Percentiles rank a stretch among this genome's conserved stretches.
Conservation (phyloP, 192 early-diverging fungal species). For the Backusella morwellensis region DNA sequence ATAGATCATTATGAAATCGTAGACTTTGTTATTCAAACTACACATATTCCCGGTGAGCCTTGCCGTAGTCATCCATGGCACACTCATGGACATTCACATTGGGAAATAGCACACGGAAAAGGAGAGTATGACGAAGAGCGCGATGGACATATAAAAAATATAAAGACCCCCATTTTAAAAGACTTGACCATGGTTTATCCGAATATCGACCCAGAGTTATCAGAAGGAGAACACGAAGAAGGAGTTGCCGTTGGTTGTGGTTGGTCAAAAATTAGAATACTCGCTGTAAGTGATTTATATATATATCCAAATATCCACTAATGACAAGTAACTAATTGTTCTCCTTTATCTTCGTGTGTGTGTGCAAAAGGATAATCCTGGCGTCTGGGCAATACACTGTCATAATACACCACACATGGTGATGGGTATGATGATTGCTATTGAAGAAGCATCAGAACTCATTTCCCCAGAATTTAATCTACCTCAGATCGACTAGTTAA, state of each 20-base stretch:
- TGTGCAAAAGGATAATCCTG: slow-evolving; percentile 30
- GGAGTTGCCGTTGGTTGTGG: slow-evolving; percentile 17
- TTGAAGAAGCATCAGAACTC: slow-evolving; percentile 24
- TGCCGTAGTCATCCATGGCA: slow-evolving; percentile 38
- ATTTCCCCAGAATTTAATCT: slow-evolving; percentile 3
- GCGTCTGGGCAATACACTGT: slow-evolving; percentile 34
- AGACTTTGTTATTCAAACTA: slow-evolving; percentile 34
- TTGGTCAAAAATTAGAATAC: slow-evolving; percentile 28
- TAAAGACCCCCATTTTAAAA: slow-evolving; percentile 1
- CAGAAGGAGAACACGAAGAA: neutral
- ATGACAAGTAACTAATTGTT: neutral
- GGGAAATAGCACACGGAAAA: slow-evolving; percentile 30
- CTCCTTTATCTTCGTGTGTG: neutral
- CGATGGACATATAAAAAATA: slow-evolving; percentile 9
- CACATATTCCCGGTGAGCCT: slow-evolving; percentile 6
- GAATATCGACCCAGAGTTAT: slow-evolving; percentile 9
- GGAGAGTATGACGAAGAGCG: slow-evolving; percentile 21
- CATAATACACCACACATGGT: slow-evolving; percentile 39
- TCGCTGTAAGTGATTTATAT: slow-evolving; percentile 20
- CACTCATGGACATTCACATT: slow-evolving; percentile 35
- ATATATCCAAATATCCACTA: neutral
- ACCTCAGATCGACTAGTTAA: neutral
- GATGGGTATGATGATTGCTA: slow-evolving; percentile 34
- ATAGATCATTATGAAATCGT: slow-evolving; percentile 26
- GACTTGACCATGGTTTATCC: slow-evolving; percentile 30